Base-by-base conservation (phyloP, 495 filamentous ascomycete species). In the Neurospora sp. region DNA sequence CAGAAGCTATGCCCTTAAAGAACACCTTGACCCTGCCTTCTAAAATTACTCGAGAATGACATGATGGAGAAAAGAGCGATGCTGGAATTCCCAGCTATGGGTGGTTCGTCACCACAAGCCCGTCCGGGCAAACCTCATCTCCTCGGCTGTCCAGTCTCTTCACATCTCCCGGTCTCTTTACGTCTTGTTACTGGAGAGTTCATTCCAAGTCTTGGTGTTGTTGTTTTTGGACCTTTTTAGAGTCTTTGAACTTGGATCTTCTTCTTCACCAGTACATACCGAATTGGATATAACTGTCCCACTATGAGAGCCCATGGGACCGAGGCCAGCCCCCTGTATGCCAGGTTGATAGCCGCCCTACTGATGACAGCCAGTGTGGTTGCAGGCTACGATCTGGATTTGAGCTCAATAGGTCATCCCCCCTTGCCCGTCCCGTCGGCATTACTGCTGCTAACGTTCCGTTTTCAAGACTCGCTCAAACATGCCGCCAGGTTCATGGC, bases 381-480 rank as follows among this genome's bases (percentile, higher is more conserved):
- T 24, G 39, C 38, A 8, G 76, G 79, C 17, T 82, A 82, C 62
- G 73, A n/a, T 42, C 74, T 82, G 15, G 76, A 82, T 38, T 34
- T 81, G 62, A 70, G 72, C 45, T 82, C 81, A n/a, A 72, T 73
- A 28, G 77, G 80, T 82, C 70, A 77, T 69, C 15, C 36, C 40
- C 24, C 19, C 3, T 17, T n/a, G 73, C 3, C 38, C 21, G 3
- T 5, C 7, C 2, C 17, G 8, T 19, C 36, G 2, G 11, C 17
- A 5, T 1, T 21, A 28, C 39, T 34, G 11, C 36, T 36, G 13
- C 66, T 69, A 40, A 36, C 43, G 31, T 42, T 43, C 9, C 39
- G 9, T 15, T 15, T 24, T 48, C 28, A 69, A 94, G 92, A 89
- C 77, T 92, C 91, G 1, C 83, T 94, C 74, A 90, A 88, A 78